A percentile compares a stretch with the other conserved stretches of the same genome.
These are phyloP conservation scores for Kodamaea sp. DNA, from an alignment of 1,139 yeast genomes.

Conservation along the genomic window DNA sequence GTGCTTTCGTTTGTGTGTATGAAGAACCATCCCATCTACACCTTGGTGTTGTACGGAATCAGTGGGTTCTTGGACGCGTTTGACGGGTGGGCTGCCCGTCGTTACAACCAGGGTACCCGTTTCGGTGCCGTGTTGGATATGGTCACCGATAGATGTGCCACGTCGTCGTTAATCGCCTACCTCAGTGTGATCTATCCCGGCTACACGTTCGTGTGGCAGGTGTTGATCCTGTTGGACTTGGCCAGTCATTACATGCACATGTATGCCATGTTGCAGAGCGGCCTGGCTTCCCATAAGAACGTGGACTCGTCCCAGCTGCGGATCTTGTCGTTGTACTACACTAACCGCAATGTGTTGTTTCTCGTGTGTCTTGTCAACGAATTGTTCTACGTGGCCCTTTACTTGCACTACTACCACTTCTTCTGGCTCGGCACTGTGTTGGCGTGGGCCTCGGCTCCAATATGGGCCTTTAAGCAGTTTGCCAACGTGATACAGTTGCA, in stretches of 20 bases:
- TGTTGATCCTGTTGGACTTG: conserved; percentile 81
- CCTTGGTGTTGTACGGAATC: conserved; percentile 76
- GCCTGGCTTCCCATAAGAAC: conserved; percentile 81
- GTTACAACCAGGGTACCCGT: conserved; percentile 82
- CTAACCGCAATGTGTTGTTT: conserved; percentile 80
- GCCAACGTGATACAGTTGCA: conserved; percentile 87
- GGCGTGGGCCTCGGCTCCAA: conserved; percentile 69
- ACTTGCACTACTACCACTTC: conserved; percentile 68
- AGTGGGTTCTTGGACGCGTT: conserved; percentile 94
- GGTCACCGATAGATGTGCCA: conserved; percentile 98
- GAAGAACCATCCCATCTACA: conserved; percentile 79
- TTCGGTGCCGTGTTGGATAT: conserved; percentile 97
- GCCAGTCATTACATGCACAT: conserved; percentile 98
- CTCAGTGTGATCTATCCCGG: conserved; percentile 78
- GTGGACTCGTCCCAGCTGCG: conserved; percentile 71
- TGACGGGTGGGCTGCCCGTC: conserved; percentile 95
- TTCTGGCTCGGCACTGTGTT: conserved; percentile 69
- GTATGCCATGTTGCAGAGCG: conserved; percentile 88
- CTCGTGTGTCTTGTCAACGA: conserved; percentile 91
- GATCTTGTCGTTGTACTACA: conserved; percentile 82
- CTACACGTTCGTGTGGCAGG: conserved; percentile 71
- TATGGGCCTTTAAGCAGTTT: conserved; percentile 88
- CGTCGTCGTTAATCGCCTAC: conserved; percentile 85
- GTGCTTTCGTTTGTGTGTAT: conserved; percentile 75
- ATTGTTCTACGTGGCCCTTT: conserved; percentile 85